Conservation (phyloP, 1,284 basidiomycete genomes). For the Leccinum pallidistipes region DNA sequence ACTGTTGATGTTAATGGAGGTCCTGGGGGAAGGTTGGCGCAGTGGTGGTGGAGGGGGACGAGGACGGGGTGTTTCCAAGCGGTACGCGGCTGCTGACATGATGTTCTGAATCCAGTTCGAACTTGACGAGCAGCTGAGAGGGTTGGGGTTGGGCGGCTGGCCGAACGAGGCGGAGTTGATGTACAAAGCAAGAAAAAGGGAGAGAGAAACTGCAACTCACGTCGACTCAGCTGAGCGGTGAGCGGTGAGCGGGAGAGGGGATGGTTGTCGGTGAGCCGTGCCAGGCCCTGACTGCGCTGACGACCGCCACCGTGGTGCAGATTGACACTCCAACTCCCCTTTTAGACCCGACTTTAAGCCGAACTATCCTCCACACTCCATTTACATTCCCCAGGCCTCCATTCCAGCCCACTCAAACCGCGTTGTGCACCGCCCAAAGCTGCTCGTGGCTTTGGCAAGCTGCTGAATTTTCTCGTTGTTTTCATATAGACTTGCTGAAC, state of each 20-base stretch:
- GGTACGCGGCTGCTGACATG: constrained; percentile 63
- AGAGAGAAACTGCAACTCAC: constrained; percentile 5
- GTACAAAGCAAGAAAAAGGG: constrained; percentile 25
- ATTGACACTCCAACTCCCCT: constrained; percentile 15
- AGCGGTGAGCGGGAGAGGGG: constrained; percentile 13
- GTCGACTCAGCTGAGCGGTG: background rate
- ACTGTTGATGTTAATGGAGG: constrained; percentile 42
- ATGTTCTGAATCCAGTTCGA: constrained; percentile 38
- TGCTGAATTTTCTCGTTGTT: background rate
- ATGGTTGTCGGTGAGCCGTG: constrained; percentile 31
- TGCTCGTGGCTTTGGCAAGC: background rate
- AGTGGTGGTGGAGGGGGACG: constrained; percentile 65
- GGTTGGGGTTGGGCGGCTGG: constrained; percentile 12
- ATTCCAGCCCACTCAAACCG: background rate
- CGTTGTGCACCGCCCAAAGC: background rate
- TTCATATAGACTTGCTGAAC: background rate
- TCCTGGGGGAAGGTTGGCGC: constrained; percentile 49
- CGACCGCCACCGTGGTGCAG: constrained; percentile 26
- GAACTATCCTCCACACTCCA: constrained; percentile 7
- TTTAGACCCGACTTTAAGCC: constrained; percentile 20
- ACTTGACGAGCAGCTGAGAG: constrained; percentile 17
- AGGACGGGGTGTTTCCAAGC: constrained; percentile 60
- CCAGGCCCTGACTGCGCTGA: constrained; percentile 32
- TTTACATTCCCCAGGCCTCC: background rate
- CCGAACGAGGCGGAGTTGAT: constrained; percentile 12